Evolutionary conservation across 176 grass and related monocot species (phyloP), one percentile per base, ranked within the genome.

Genomic region (Oryza longistaminata): DNA sequence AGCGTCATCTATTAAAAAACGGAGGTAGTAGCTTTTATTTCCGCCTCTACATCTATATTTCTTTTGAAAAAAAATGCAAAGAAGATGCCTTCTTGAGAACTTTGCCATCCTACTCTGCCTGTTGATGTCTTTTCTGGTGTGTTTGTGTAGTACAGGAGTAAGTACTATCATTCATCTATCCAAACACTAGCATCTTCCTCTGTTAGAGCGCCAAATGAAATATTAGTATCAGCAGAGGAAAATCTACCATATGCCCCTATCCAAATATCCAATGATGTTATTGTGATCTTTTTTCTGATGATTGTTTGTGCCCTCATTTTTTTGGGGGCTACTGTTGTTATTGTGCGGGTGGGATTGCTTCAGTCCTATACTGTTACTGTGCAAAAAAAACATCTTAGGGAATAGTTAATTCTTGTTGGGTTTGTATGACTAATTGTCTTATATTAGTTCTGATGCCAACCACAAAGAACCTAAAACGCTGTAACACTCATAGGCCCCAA

Each of bases 211-310:
- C 37, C 25, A 62, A 79, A 73, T 7, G 3, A 48, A 64, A 27
- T 42, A 52, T 6, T 66, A 72, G 17, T 60, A n/a, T 33, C 58
- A 82, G 3, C 50, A 71, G 66, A 83, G 80, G 16, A 73, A 72
- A 43, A 40, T 68, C 8, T 50, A 49, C 46, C 21, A n/a, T 45
- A 58, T 5, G 16, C 17, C 29, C 4, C 10, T 64, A 22, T 42
- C 11, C 11, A 74, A 46, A 4, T 64, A 31, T 42, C 11, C 11
- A 74, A 46, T 68, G 13, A 71, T 82, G 34, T 35, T 53, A 55
- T 26, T 33, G 8, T 27, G 52, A 8, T 87, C 11, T 40, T 76
- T 2, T 3, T 11, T 71, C 21, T 50, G 15, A 35, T 14, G 24
- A 39, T 29, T 45, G 25, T 70, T 67, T 69, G 17, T 0, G 9